phyloP scores from a whole-genome alignment of 306 rosid species.

The Lithocarpus polystachyus region DNA sequence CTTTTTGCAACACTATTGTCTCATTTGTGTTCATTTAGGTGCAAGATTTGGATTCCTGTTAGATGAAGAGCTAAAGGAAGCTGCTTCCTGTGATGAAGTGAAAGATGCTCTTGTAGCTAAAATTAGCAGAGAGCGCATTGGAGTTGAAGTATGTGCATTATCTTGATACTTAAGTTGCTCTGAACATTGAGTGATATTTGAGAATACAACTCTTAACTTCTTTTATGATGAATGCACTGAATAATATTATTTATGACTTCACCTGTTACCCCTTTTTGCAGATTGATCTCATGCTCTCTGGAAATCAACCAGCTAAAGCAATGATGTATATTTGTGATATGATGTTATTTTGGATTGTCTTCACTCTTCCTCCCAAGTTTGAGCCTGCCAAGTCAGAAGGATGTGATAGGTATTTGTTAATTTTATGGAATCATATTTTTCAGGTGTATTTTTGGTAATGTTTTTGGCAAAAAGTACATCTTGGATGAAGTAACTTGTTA shows the following conservation, averaged over 20 bases:
- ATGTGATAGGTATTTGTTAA: constrained; percentile 61
- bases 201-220: constrained; percentile 13
- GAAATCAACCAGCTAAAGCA: constrained; percentile 80
- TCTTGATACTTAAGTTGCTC: constrained; percentile 18
- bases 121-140: constrained; percentile 92
- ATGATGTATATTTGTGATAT: constrained; percentile 63
- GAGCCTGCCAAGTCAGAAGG: constrained; percentile 61
- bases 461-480: background rate
- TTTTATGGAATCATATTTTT: background rate
- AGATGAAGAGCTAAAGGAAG: constrained; percentile 77
- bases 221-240: background rate
- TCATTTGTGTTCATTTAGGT: constrained; percentile 44
- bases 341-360: constrained; percentile 70
- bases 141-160: constrained; percentile 59
- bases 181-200: background rate
- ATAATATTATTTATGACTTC: background rate
- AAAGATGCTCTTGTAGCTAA: constrained; percentile 76
- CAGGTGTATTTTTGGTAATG: background rate
- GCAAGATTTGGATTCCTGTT: constrained; percentile 76
- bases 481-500: background rate
- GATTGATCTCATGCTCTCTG: constrained; percentile 88
- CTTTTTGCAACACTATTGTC: constrained; percentile 15
- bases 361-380: constrained; percentile 58
- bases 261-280: constrained; percentile 23
- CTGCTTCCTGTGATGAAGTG: constrained; percentile 82